Percentiles rank a stretch among this genome's conserved stretches.
Evolutionary conservation across 331 rosid species (phyloP).

Genomic region (Pyrus hybrid): DNA sequence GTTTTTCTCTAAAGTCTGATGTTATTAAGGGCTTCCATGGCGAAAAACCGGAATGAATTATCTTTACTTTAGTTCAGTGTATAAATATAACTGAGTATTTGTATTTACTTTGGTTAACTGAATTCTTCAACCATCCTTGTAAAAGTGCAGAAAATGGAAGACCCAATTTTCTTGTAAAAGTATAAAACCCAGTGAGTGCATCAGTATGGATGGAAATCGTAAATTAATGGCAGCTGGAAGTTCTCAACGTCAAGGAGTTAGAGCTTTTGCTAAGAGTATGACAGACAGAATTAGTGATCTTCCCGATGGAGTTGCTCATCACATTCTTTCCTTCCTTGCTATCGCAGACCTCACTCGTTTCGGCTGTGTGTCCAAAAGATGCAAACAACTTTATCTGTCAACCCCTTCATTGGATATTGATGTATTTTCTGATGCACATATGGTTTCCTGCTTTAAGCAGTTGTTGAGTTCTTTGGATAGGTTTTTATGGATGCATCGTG

Average conservation of each 20-base stretch:
- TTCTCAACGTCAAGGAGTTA: background rate
- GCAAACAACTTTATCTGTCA: background rate
- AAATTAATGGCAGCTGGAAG: background rate
- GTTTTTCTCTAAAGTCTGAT: no score
- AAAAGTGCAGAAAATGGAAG: no score
- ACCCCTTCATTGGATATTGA: background rate
- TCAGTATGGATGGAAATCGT: no score
- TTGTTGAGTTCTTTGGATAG: background rate
- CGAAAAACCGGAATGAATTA: no score
- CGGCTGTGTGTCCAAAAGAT: background rate
- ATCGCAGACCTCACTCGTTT: background rate
- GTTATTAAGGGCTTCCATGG: no score
- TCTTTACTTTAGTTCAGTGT: no score
- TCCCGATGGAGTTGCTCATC: background rate
- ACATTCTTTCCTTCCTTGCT: background rate
- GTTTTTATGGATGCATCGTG: background rate
- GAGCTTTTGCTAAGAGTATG: background rate
- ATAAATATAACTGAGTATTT: no score
- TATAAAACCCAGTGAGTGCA: no score
- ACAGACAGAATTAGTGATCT: background rate
- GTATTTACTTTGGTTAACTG: no score
- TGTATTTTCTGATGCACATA: background rate
- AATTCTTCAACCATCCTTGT: no score
- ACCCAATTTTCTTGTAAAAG: no score
- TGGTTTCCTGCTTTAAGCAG: no score